Base-by-base conservation (phyloP, 2,329 filamentous ascomycete genomes). In the Xylariomycetidae sp. region DNA sequence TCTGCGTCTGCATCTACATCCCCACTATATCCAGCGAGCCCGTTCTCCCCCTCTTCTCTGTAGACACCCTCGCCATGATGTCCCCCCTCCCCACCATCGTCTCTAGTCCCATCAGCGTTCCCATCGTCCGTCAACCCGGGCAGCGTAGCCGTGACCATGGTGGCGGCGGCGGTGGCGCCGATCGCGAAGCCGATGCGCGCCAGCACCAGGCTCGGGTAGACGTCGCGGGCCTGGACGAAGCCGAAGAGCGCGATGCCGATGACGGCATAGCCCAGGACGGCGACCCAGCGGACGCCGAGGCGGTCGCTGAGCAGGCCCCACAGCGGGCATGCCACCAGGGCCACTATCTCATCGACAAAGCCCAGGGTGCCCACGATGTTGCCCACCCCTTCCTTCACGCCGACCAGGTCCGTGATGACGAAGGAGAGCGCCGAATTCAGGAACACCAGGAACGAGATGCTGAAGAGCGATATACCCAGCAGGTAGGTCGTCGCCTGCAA, bases 61-160 rank as follows among this genome's bases (percentile, higher is more conserved):
- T 49, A 36, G 48, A 53, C 41, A 41, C 50, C 32, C 36, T 35
- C 36, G 36, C 32, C 19, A 33, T 33, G 46, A 47, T 36, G 36
- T 48, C 20, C 53, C 28, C 37, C 44, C 2, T 51, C 41, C 25
- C 54, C 53, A n/a, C n/a, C n/a, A n/a, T n/a, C n/a, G n/a, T n/a
- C n/a, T n/a, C n/a, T n/a, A 8, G 20, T n/a, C 8, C 20, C 20
- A 23, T 23, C 20, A 8, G 20, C 20, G 20, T 23, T 60, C 25
- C 54, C 62, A 19, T 77, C 73, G 42, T 74, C 72, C 5, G 77
- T 80, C 45, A 83, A 62, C 9, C 74, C 81, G 2, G 92, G 92
- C 16, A 98, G 70, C 28, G 94, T 88, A 4, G 92, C 92, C 7
- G 92, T 97, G 14, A 98, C 92, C 92, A 98, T 98, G 2, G 92